phyloP scores from a whole-genome alignment of 2,329 filamentous ascomycete genomes.

The Penicillium polonicum region DNA sequence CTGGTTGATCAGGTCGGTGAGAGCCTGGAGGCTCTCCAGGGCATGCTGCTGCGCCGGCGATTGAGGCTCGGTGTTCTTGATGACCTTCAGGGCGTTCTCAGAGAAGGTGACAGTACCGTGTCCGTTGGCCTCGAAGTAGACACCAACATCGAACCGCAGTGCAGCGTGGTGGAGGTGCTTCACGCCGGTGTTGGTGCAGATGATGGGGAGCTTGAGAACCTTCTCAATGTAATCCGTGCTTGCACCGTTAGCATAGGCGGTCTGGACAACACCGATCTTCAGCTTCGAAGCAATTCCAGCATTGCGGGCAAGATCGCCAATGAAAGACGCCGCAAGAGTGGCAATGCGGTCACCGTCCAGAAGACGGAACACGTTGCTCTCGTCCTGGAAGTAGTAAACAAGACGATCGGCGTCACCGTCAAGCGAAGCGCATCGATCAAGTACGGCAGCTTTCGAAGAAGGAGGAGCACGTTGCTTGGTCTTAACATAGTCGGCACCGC shows the following conservation, averaged over 20 bases:
- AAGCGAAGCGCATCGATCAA: slow-evolving; percentile 81
- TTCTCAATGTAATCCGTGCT: slow-evolving; percentile 90
- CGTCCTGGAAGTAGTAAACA: slow-evolving; percentile 90
- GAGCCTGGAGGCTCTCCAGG: slow-evolving; percentile 76
- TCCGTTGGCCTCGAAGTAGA: slow-evolving; percentile 98
- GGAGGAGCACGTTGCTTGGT: slow-evolving; percentile 90
- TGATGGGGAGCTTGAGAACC: slow-evolving; percentile 80
- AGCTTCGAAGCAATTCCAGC: slow-evolving; percentile 77
- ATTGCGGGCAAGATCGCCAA: slow-evolving; percentile 79
- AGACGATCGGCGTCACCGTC: slow-evolving; percentile 95
- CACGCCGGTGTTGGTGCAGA: slow-evolving; percentile 92
- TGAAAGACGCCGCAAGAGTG: slow-evolving; percentile 88
- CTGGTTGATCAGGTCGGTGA: slow-evolving; percentile 94
- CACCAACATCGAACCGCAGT: slow-evolving; percentile 87
- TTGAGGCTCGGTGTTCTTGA: slow-evolving; percentile 76
- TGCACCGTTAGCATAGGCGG: slow-evolving; percentile 94
- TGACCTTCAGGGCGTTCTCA: slow-evolving; percentile 72
- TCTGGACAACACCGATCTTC: slow-evolving; percentile 92
- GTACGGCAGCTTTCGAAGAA: slow-evolving; percentile 70
- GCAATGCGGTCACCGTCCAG: slow-evolving; percentile 97
- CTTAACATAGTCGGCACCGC: slow-evolving; percentile 96
- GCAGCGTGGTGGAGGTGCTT: slow-evolving; percentile 98
- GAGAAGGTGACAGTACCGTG: slow-evolving; percentile 97
- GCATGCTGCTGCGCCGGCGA: slow-evolving; percentile 90
- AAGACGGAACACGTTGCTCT: slow-evolving; percentile 80